Conservation (phyloP, 83 land plant species). For the Larix sibirica region DNA sequence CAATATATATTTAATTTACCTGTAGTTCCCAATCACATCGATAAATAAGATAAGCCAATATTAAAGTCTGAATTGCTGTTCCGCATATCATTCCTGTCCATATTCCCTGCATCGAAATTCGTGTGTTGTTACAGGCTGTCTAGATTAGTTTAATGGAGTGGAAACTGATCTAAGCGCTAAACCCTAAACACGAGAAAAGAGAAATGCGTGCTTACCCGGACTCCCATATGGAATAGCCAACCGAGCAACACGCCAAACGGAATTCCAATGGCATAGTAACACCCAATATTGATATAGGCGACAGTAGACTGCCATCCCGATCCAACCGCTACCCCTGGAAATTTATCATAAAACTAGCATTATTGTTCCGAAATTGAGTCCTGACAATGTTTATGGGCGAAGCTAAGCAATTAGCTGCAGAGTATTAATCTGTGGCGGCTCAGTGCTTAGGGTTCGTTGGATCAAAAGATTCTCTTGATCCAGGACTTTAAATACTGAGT, state of each 20-base stretch:
- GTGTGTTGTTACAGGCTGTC: too few relatives aligned
- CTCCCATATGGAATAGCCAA: conserved; percentile 46
- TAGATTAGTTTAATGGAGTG: too few relatives aligned
- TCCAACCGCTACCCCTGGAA: conserved; percentile 41
- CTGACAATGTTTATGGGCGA: too few relatives aligned
- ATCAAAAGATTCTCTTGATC: too few relatives aligned
- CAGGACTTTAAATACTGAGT: too few relatives aligned
- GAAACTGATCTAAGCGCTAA: too few relatives aligned
- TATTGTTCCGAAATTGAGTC: too few relatives aligned
- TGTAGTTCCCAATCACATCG: conserved; percentile 53
- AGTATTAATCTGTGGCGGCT: too few relatives aligned
- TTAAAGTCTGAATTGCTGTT: conserved; percentile 37
- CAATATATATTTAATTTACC: neutral
- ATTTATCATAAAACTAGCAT: too few relatives aligned
- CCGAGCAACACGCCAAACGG: conserved; percentile 34
- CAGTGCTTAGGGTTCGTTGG: too few relatives aligned
- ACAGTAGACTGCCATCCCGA: conserved; percentile 35
- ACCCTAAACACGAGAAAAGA: too few relatives aligned
- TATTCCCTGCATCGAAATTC: conserved; percentile 28
- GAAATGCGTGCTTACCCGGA: conserved; percentile 19
- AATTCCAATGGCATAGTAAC: conserved; percentile 34
- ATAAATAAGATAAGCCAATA: conserved; percentile 32
- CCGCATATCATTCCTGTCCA: conserved; percentile 66
- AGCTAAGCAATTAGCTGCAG: too few relatives aligned
- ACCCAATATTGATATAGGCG: conserved; percentile 27